Evolutionary conservation across 139 green algal species (phyloP).

Genomic region (Coelastrella sp.): DNA sequence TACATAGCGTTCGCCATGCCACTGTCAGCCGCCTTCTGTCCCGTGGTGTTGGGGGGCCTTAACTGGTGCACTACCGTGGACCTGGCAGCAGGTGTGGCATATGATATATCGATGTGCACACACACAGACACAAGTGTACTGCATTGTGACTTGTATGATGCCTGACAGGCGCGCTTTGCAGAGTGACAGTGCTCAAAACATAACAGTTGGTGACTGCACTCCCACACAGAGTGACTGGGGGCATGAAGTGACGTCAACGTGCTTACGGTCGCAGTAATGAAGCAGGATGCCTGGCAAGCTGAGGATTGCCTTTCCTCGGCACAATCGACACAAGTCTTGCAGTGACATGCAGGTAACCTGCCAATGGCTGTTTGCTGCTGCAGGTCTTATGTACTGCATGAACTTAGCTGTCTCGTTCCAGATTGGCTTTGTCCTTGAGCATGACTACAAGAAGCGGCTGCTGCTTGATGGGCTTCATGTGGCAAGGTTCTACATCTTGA

Average conservation of each 20-base stretch:
- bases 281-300: not conserved
- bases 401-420: constrained; percentile 23
- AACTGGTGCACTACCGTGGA: not conserved
- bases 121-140: too few species aligned
- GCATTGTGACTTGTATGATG: too few species aligned
- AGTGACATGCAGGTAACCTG: not conserved
- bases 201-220: too few species aligned
- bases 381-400: not conserved
- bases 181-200: too few species aligned
- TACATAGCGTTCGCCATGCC: constrained; percentile 35
- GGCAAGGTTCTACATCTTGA: constrained; percentile 28
- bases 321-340: not conserved
- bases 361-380: not conserved
- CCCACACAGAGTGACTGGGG: too few species aligned
- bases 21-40: constrained; percentile 20
- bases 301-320: too few species aligned
- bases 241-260: too few species aligned
- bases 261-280: too few species aligned
- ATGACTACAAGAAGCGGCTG: constrained; percentile 41
- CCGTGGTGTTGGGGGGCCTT: constrained; percentile 19
- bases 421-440: constrained; percentile 41
- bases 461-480: constrained; percentile 29
- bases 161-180: too few species aligned
- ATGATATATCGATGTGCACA: not conserved
- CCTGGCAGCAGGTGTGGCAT: not conserved